Evolutionary conservation across 495 filamentous ascomycete genomes (phyloP), one percentile per base, ranked within the genome.

Genomic region (Apodospora peruviana): DNA sequence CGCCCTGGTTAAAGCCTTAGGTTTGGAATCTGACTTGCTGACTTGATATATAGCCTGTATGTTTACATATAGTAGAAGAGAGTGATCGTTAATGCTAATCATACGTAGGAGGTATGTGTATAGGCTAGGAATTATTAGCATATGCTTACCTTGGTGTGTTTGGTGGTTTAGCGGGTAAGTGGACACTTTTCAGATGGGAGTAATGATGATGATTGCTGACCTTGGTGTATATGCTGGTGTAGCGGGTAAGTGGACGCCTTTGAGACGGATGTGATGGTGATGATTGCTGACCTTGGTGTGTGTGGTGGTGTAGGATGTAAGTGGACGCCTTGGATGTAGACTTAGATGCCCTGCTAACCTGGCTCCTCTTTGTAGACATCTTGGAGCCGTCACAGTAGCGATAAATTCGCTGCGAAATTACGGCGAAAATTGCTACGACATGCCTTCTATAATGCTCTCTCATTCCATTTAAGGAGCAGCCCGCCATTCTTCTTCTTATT

Each of bases 131-230:
- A n/a, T n/a, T n/a, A n/a, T n/a, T n/a, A n/a, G n/a, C n/a, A n/a
- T n/a, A n/a, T 43, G 20, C 40, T 43, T 5, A 43, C 40, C 40
- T 43, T 43, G 21, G 40, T 43, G 40, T 43, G 40, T 43, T 2
- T 43, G 40, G 40, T 43, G 40, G 40, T 43, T 23, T 43, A 43
- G 40, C 12, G 7, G 2, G 40, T 43, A 43, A 43, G 40, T 43
- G n/a, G 20, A 9, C 19, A 14, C 40, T 27, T 43, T 27, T 43
- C 10, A 23, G 40, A 43, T 25, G 40, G 40, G 25, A 23, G 11
- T 2, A 21, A 43, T 43, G 20, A 21, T 25, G 40, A 43, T 25
- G 40, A 43, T 43, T 43, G 40, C 40, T 43, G 40, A 43, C 40
- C 40, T 43, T 43, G 40, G 40, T 43, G 40, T 43, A 16, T 43